Evolutionary conservation across 306 rosid genomes (phyloP).

Genomic region (Castanea crenata): DNA sequence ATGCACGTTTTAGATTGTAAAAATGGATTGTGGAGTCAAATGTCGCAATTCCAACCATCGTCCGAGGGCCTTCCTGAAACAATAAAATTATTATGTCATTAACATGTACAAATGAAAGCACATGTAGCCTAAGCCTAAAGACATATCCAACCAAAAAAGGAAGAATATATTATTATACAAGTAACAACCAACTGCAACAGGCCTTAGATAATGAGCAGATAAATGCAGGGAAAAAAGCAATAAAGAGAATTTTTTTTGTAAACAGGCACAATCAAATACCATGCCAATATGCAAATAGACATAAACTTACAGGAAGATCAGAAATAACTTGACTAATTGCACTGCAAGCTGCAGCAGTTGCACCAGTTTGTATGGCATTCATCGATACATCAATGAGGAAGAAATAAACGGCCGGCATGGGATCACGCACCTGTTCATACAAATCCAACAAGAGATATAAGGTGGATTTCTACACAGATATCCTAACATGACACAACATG

Average conservation of each 20-base stretch:
- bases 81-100: slow-evolving; percentile 12
- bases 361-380: slow-evolving; percentile 98
- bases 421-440: slow-evolving; percentile 63
- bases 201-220: no score
- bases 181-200: background rate
- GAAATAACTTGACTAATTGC: slow-evolving; percentile 89
- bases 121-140: background rate
- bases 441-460: background rate
- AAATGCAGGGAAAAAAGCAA: background rate
- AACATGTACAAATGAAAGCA: background rate
- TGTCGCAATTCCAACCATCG: slow-evolving; percentile 88
- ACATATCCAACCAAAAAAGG: background rate
- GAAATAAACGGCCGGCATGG: slow-evolving; percentile 96
- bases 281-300: slow-evolving; percentile 10
- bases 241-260: background rate
- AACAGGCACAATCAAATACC: background rate
- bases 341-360: slow-evolving; percentile 99
- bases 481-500: background rate
- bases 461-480: background rate
- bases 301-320: slow-evolving; percentile 89
- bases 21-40: slow-evolving; percentile 96
- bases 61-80: slow-evolving; percentile 88
- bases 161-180: background rate
- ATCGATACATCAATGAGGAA: slow-evolving; percentile 94
- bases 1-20: slow-evolving; percentile 88